Evolutionary conservation across 352 stramenopile species (phyloP).

Genomic region (Phytophthora pini): DNA sequence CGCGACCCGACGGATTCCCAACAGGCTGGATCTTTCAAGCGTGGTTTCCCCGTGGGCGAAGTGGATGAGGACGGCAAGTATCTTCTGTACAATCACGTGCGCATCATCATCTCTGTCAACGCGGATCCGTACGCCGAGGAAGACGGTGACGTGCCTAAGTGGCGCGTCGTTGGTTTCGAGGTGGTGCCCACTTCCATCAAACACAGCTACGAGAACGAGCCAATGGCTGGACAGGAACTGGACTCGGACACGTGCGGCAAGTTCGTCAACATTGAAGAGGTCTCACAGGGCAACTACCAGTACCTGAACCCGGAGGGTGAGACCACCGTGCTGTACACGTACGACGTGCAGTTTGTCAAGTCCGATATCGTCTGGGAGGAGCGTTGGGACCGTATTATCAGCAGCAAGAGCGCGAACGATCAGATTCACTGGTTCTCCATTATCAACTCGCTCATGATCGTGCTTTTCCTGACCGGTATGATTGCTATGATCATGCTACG

Average conservation of each 20-base stretch:
- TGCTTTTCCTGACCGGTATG: slow-evolving; percentile 99
- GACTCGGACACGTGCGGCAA: slow-evolving; percentile 87
- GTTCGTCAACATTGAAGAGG: slow-evolving; percentile 89
- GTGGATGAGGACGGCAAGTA: slow-evolving; percentile 91
- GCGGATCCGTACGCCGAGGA: slow-evolving; percentile 81
- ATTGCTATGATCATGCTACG: slow-evolving; percentile 99
- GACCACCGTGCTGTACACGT: slow-evolving; percentile 97
- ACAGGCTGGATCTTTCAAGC: slow-evolving; percentile 83
- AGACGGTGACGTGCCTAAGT: slow-evolving; percentile 60
- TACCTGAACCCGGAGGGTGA: slow-evolving; percentile 73
- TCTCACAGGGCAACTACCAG: slow-evolving; percentile 83
- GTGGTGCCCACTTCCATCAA: slow-evolving; percentile 96
- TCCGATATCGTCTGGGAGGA: slow-evolving; percentile 96
- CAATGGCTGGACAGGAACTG: slow-evolving; percentile 80
- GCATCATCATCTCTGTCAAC: slow-evolving; percentile 94
- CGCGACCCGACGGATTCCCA: slow-evolving; percentile 74
- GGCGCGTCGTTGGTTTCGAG: slow-evolving; percentile 96
- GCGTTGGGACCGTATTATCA: slow-evolving; percentile 99
- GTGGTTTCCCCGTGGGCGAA: slow-evolving; percentile 94
- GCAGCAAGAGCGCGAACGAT: slow-evolving; percentile 94
- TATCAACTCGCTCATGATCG: slow-evolving; percentile 99
- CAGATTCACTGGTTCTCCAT: slow-evolving; percentile 99
- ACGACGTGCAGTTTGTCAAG: slow-evolving; percentile 97
- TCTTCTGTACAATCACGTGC: slow-evolving; percentile 98
- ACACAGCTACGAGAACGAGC: slow-evolving; percentile 91